Base-by-base conservation (phyloP, 108 stramenopile species). In the Aureococcus anophagefferens region DNA sequence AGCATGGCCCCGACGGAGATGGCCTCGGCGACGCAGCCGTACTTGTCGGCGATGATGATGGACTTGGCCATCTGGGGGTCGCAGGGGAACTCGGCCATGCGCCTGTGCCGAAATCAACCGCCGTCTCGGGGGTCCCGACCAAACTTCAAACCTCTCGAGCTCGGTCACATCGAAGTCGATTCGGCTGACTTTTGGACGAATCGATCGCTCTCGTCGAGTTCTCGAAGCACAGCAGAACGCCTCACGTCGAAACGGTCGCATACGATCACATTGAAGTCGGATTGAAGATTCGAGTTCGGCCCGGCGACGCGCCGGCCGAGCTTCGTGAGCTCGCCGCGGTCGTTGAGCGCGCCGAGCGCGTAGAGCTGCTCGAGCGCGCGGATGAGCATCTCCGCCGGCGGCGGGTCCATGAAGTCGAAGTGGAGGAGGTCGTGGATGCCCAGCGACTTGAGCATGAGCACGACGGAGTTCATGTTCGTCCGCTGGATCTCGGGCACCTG, bases 341-440 rank as follows among this genome's bases (percentile, higher is more conserved):
- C 97, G 72, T 98, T 98, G 70, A 99, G 76, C 30, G 99, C 95
- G n/a, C 97, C 99, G 1, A 99, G 87, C n/a, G 97, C 97, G 80
- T 98, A 98, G 35, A 99, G 85, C 78, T 95, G 93, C 68, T 97
- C 93, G 69, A 99, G 83, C 16, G 96, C 93, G 14, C 94, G 81
- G 59, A 96, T 98, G 66, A 99, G 81, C 34, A 95, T 91, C 75
- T 98, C 96, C 15, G 95, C 84, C 4, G 99, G 97, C 63, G 96
- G 96, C 28, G 87, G 79, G 75, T 96, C 93, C 99, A 98, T 98
- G 82, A 98, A 99, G 76, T 99, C 99, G 76, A 99, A 99, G 65
- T 94, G 80, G 0, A 99, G 74, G 66, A 99, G 79, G 74, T 99
- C 94, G 76, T 99, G 89, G 80, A 99, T 98, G 28, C 99, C 99